Evolutionary conservation across 1,284 basidiomycete species (phyloP).

Genomic region (Somion occarium): DNA sequence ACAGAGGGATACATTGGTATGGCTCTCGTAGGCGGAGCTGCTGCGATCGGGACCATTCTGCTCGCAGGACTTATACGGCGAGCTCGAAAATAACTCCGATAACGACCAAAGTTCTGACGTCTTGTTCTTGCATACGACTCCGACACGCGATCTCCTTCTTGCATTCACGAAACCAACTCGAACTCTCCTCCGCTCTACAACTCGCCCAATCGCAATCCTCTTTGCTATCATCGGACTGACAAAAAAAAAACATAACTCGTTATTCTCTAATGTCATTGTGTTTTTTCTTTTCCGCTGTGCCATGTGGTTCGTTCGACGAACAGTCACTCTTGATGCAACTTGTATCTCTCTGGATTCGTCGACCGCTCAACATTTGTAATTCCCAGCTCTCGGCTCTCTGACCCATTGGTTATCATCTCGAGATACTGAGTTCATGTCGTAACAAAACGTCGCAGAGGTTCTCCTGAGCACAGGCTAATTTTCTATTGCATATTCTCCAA

Average conservation of each 20-base stretch:
- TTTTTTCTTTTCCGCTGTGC: no score
- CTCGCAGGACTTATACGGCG: slow-evolving; percentile 84
- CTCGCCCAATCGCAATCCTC: not conserved
- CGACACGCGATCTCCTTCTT: not conserved
- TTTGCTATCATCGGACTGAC: no score
- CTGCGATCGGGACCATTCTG: slow-evolving; percentile 80
- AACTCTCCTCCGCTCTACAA: not conserved
- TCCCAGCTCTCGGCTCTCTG: no score
- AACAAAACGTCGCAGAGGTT: no score
- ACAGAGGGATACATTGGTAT: slow-evolving; percentile 92
- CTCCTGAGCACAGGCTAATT: no score
- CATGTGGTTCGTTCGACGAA: no score
- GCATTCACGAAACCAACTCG: not conserved
- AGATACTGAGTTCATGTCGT: no score
- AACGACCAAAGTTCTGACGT: not conserved
- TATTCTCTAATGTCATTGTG: not conserved
- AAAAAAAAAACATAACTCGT: not conserved
- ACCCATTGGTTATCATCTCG: no score
- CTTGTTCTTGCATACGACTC: not conserved
- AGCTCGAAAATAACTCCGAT: slow-evolving; percentile 57
- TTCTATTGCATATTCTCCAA: no score
- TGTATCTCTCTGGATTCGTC: no score
- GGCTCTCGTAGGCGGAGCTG: slow-evolving; percentile 88
- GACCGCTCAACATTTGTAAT: no score
- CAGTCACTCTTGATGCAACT: no score